Base-by-base conservation (phyloP, 805 yeast genomes). In the Candida sphagnicola region DNA sequence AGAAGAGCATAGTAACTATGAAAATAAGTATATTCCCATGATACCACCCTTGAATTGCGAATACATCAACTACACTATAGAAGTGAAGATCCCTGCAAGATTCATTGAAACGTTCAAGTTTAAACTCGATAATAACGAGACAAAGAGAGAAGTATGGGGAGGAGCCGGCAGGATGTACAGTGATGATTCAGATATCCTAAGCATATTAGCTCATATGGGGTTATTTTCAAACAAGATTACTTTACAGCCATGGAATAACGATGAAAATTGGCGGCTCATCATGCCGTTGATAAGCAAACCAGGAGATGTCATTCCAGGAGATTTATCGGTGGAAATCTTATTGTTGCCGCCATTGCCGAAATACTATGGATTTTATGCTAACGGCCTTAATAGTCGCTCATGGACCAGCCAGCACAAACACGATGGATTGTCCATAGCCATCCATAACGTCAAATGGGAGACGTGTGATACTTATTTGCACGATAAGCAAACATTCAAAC, bases 161-260 rank as follows among this genome's bases (percentile, higher is more conserved):
- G 74, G 74, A 2, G 54, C 54, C 10, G 76, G 90, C 2, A 95
- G 90, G 31, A 69, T 93, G 1, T 93, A 91, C 59, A 86, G 97
- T 0, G 98, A 93, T 59, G 99, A 91, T 58, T 84, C 95, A 1
- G 96, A 91, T 57, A 65, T 90, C 2, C 70, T 91, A 26, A 70
- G 85, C 4, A 83, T 81, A 0, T 62, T 91, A 37, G 74, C 78
- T 45, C 98, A 93, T 51, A 65, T 80, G 44, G 96, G 96, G 0
- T 61, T 82, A 33, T 68, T 81, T 40, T 58, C 72, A 38, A 56
- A 36, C 4, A 37, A 61, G 2, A 30, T 32, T 24, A 59, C 63
- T 39, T 47, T 65, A 42, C 42, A 47, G n/a, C 52, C 49, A 24
- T 58, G 70, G 65, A 65, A 65, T 44, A 30, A 48, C 6, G 37